Percentiles rank a stretch among this genome's conserved stretches.
phyloP scores from a whole-genome alignment of 257 asterid species.

The Solanum medicagineum region DNA sequence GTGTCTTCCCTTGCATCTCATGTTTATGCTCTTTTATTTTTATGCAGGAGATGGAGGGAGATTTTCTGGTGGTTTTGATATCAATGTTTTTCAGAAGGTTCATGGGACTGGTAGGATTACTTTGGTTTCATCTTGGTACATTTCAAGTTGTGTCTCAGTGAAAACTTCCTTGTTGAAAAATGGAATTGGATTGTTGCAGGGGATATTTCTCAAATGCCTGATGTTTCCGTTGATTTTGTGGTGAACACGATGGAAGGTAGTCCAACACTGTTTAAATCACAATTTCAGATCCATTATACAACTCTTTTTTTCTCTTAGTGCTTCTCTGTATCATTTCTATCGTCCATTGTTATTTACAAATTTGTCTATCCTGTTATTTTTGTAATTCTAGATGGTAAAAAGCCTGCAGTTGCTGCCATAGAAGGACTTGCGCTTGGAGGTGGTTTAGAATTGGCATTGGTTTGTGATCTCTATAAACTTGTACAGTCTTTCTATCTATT shows the following conservation, averaged over 20 bases:
- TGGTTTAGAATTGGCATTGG: constrained; percentile 91
- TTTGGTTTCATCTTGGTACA: neutral
- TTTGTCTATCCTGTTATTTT: neutral
- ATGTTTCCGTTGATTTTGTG: constrained; percentile 43
- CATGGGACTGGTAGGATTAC: constrained; percentile 50
- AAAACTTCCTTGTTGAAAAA: neutral
- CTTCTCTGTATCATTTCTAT: neutral
- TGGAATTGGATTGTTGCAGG: constrained; percentile 37
- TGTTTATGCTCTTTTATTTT: constrained; percentile 6
- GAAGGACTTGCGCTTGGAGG: constrained; percentile 99
- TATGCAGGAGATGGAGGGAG: constrained; percentile 57
- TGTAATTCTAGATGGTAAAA: constrained; percentile 53
- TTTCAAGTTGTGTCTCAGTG: neutral
- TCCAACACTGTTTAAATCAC: neutral
- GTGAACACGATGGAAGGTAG: constrained; percentile 70
- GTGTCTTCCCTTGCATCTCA: neutral
- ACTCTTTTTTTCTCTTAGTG: neutral
- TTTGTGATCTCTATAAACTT: constrained; percentile 15
- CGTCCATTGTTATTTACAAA: neutral
- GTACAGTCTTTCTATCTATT: neutral
- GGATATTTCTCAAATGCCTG: constrained; percentile 57
- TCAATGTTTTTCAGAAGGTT: constrained; percentile 65
- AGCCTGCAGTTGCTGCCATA: constrained; percentile 87
- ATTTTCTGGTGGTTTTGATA: constrained; percentile 93
- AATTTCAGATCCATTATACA: neutral